Percentiles rank a stretch among this genome's conserved stretches.
Conservation (phyloP, 202 grass and related monocot genomes). For the Panicum hallii region DNA sequence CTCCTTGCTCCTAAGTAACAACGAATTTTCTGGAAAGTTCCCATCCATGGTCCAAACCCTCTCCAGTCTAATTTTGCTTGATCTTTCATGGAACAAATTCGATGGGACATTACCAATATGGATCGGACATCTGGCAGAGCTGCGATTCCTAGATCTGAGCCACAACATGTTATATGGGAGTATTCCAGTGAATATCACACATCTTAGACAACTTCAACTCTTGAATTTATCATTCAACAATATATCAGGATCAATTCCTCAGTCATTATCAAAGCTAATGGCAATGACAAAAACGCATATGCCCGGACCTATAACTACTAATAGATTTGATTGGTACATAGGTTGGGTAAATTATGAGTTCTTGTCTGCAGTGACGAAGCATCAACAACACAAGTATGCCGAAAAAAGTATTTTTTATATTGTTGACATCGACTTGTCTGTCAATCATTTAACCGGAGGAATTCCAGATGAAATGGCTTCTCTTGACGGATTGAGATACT, state of each 20-base stretch:
- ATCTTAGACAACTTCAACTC: background rate
- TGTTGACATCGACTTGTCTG: too few relatives aligned
- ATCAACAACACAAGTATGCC: too few relatives aligned
- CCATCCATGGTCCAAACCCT: background rate
- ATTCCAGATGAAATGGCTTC: too few relatives aligned
- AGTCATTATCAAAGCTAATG: background rate
- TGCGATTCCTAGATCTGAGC: slow-evolving; percentile 21
- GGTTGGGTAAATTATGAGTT: too few relatives aligned
- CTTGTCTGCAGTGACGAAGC: slow-evolving; percentile 13
- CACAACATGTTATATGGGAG: slow-evolving; percentile 48
- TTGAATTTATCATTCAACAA: slow-evolving; percentile 45
- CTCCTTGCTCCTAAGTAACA: background rate
- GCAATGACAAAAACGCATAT: too few relatives aligned
- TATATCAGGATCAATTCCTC: slow-evolving; percentile 40
- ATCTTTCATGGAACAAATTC: slow-evolving; percentile 43
- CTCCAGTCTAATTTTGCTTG: background rate
- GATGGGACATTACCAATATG: slow-evolving; percentile 37
- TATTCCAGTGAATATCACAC: slow-evolving; percentile 35
- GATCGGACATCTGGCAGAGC: slow-evolving; percentile 8
- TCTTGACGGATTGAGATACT: too few relatives aligned
- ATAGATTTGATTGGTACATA: too few relatives aligned
- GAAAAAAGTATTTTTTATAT: too few relatives aligned
- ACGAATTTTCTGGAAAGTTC: slow-evolving; percentile 25
- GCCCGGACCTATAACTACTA: too few relatives aligned
- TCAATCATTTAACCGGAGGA: too few relatives aligned